Conservation (phyloP, 163 green algal species). For the Trebouxia gelatinosa region DNA sequence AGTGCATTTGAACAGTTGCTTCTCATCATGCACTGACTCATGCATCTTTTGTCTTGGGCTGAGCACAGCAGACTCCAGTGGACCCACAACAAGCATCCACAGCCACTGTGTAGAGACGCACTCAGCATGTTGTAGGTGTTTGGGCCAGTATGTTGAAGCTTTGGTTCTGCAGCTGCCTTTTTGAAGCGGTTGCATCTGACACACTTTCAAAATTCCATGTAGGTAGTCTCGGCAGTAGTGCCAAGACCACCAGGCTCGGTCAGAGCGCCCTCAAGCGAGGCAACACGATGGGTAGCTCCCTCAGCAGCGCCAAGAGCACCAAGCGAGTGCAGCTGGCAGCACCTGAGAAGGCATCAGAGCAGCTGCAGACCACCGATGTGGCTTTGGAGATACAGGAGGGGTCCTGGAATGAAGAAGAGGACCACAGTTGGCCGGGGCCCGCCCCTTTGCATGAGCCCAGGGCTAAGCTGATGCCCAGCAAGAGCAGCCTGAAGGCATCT, state of each 20-base stretch:
- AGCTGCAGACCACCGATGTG: neutral
- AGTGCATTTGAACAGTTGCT: too few relatives aligned
- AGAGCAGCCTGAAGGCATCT: constrained; percentile 17
- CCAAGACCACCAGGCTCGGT: constrained; percentile 3
- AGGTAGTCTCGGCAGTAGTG: neutral
- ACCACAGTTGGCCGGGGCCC: neutral
- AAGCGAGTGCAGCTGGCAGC: neutral
- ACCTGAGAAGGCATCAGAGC: neutral
- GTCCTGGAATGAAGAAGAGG: neutral
- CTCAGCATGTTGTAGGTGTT: too few relatives aligned
- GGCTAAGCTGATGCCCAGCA: neutral
- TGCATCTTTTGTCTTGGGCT: too few relatives aligned
- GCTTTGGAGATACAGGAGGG: constrained; percentile 6
- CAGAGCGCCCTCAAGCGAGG: constrained; percentile 21
- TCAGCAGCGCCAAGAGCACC: constrained; percentile 1
- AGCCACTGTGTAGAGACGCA: too few relatives aligned
- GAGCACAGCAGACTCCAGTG: too few relatives aligned
- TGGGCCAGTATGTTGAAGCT: too few relatives aligned
- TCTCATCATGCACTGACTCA: too few relatives aligned
- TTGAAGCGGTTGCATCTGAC: too few relatives aligned
- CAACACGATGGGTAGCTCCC: neutral
- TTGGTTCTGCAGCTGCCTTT: too few relatives aligned
- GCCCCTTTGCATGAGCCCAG: neutral
- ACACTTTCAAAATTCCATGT: too few relatives aligned
- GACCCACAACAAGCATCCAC: too few relatives aligned